Percentiles rank a stretch among this genome's conserved stretches.
These are phyloP conservation scores for Ophiocordyceps unilateralis DNA, from an alignment of 2,329 filamentous ascomycete genomes.

Conservation along the genomic window DNA sequence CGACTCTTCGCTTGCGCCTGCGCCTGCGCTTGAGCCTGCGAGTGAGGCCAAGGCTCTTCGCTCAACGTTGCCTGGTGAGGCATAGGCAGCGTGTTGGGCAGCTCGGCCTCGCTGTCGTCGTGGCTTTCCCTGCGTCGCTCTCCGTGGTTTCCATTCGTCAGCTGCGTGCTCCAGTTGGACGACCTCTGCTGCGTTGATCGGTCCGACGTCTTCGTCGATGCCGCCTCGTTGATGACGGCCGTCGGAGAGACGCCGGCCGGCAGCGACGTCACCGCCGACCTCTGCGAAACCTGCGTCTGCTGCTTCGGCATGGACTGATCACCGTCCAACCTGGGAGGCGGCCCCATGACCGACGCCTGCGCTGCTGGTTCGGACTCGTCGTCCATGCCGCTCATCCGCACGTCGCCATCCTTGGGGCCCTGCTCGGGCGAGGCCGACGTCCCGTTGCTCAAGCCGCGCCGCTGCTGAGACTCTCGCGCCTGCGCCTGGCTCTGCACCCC, in stretches of 20 bases:
- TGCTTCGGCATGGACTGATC: constrained; percentile 19
- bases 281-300: constrained; percentile 44
- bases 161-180: constrained; percentile 51
- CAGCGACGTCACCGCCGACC: constrained; percentile 40
- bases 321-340: constrained; percentile 21
- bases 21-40: constrained; percentile 32
- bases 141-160: constrained; percentile 46
- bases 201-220: constrained; percentile 79
- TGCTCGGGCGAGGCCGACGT: constrained; percentile 28
- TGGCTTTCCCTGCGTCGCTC: constrained; percentile 20
- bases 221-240: constrained; percentile 62
- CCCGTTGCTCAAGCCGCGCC: constrained; percentile 34
- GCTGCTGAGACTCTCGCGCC: constrained; percentile 10
- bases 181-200: constrained; percentile 46
- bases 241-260: constrained; percentile 41
- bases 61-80: constrained; percentile 30
- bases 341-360: constrained; percentile 28
- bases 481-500: constrained; percentile 12
- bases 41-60: constrained; percentile 39
- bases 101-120: constrained; percentile 18
- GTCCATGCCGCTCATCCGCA: constrained; percentile 43
- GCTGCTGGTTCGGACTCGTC: constrained; percentile 28
- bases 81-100: constrained; percentile 37
- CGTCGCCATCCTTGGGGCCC: constrained; percentile 32
- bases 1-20: constrained; percentile 6